Base-by-base conservation (phyloP, 2,329 filamentous ascomycete species). In the Aureobasidium sp. region DNA sequence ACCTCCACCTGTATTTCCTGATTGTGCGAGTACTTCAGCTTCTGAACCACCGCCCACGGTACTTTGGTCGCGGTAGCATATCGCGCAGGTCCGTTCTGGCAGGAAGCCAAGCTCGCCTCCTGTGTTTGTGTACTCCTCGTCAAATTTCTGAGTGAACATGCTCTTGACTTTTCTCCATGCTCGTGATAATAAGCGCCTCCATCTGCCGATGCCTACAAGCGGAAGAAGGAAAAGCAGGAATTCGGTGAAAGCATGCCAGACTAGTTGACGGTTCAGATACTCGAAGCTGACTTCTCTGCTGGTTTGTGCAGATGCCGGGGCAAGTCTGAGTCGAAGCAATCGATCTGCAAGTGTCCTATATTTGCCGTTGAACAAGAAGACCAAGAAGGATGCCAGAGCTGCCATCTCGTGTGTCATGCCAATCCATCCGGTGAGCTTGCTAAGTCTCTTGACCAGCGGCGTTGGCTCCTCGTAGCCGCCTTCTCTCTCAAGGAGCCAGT, bases 201-300 rank as follows among this genome's bases (percentile, higher is more conserved):
- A 99, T 67, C 91, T 85, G 70, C 89, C 88, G 68, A 99, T 93
- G 57, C 94, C 94, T 45, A 99, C 89, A n/a, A 99, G 82, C 0
- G 94, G 94, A n/a, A 99, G 81, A 20, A 97, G 84, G 74, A 97
- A 99, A 36, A 99, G 83, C n/a, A 99, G 80, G 69, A 99, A 99
- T 73, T 99, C 94, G 29, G 94, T 99, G 70, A 99, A 96, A n/a
- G 94, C 94, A 76, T 99, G 94, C 94, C 94, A 99, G 41, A 99
- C 94, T 12, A 99, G 85, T 76, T 99, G 94, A 52, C 94, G 87
- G 74, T 99, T 99, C 55, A 97, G 84, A 70, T 97, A 97, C 76
- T 99, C 94, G 72, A 99, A 97, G 1, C 90, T 96, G 29, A 99
- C 92, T 75, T 97, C 91, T 36, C 93, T 84, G 72, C 86, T 90